Evolutionary conservation across 495 filamentous ascomycete genomes (phyloP).

Genomic region (Parmelia sp.): DNA sequence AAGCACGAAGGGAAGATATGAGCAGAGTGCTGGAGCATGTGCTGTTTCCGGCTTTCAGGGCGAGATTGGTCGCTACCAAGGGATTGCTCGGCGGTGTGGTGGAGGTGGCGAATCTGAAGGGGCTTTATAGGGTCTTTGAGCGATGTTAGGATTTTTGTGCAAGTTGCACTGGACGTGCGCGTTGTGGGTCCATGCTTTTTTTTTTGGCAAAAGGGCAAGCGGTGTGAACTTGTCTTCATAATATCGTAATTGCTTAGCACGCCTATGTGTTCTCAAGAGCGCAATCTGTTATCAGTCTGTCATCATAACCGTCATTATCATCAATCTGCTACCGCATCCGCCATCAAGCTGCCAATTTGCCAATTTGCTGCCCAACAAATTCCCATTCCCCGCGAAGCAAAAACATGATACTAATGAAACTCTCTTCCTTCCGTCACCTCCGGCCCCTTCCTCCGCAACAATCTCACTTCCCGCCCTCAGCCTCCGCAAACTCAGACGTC

Average conservation of each 20-base stretch:
- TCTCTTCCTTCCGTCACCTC: neutral
- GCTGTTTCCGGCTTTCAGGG: constrained; percentile 82
- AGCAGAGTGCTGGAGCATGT: constrained; percentile 68
- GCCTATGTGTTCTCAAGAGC: neutral
- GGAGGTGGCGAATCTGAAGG: constrained; percentile 91
- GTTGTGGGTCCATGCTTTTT: too few relatives aligned
- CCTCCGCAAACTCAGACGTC: neutral
- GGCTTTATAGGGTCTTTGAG: constrained; percentile 96
- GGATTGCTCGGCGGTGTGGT: constrained; percentile 70
- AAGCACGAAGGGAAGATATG: constrained; percentile 57
- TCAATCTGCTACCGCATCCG: neutral
- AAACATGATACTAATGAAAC: neutral
- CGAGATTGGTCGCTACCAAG: constrained; percentile 76
- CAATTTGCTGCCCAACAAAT: neutral
- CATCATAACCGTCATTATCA: neutral
- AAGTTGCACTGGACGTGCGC: too few relatives aligned
- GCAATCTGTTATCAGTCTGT: neutral
- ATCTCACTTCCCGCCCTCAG: neutral
- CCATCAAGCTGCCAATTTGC: neutral
- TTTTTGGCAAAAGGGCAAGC: neutral
- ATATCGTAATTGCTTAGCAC: constrained; percentile 3
- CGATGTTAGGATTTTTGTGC: constrained; percentile 56
- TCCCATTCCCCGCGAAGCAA: neutral
- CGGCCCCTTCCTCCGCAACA: neutral
- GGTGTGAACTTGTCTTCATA: neutral